phyloP scores from a whole-genome alignment of 2,329 filamentous ascomycete genomes.

The Colletotrichum sp. region DNA sequence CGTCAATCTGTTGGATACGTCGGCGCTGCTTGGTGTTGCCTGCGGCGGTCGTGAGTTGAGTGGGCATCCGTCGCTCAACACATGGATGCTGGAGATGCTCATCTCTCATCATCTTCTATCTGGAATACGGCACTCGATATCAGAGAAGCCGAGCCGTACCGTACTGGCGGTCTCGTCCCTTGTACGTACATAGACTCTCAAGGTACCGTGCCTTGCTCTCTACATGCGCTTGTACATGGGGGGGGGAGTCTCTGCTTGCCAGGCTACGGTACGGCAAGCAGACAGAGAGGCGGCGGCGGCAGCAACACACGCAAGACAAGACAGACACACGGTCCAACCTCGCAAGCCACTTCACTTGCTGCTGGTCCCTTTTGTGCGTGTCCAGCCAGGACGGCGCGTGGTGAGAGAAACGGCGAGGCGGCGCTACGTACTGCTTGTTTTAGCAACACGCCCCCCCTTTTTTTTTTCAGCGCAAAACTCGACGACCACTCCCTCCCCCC shows the following conservation, averaged over 20 bases:
- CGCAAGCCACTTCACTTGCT: neutral
- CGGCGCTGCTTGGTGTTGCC: neutral
- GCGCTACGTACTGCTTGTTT: neutral
- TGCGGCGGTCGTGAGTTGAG: neutral
- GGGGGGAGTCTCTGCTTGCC: neutral
- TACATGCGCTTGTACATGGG: neutral
- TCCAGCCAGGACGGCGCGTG: slow-evolving; percentile 11
- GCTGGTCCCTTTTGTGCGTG: neutral
- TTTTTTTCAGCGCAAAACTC: neutral
- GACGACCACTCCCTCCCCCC: neutral
- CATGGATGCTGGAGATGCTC: neutral
- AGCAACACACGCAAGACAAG: slow-evolving; percentile 2
- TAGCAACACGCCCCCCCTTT: neutral
- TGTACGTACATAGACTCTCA: neutral
- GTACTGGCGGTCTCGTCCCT: neutral
- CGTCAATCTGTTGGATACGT: neutral
- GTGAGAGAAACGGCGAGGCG: slow-evolving; percentile 10
- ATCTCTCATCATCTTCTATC: neutral
- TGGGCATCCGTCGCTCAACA: neutral
- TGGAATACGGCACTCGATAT: neutral
- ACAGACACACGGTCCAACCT: neutral
- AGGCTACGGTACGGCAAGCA: neutral
- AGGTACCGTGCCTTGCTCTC: neutral
- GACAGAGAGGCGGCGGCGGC: neutral
- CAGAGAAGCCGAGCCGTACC: neutral